phyloP scores from a whole-genome alignment of 768 basidiomycete genomes.

The Termitomyces bulborhizus region DNA sequence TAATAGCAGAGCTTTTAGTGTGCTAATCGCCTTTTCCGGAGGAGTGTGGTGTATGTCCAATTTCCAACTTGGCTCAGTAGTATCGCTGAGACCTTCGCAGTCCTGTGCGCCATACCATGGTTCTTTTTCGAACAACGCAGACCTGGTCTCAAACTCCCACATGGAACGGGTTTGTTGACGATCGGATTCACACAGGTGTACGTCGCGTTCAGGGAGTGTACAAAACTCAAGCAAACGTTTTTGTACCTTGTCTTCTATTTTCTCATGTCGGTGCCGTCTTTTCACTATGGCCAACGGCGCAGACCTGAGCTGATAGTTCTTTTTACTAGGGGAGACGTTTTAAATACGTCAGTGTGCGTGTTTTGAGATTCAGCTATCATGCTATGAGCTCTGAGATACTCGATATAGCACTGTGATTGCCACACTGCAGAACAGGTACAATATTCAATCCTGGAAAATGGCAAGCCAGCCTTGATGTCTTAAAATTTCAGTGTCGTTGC shows the following conservation, averaged over 20 bases:
- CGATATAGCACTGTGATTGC: conserved; percentile 55
- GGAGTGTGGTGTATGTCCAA: conserved; percentile 60
- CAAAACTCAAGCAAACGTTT: conserved; percentile 67
- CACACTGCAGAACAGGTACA: conserved; percentile 65
- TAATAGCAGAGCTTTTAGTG: conserved; percentile 71
- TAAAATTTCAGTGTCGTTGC: conserved; percentile 45
- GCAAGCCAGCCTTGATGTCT: neutral
- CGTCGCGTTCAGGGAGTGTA: conserved; percentile 55
- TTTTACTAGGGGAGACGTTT: conserved; percentile 58
- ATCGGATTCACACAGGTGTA: conserved; percentile 67
- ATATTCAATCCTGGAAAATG: neutral
- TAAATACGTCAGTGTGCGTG: conserved; percentile 68
- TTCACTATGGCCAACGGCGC: neutral
- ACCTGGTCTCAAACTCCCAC: conserved; percentile 56
- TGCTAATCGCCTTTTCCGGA: conserved; percentile 73
- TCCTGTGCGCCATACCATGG: conserved; percentile 68
- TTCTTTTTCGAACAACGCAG: conserved; percentile 63
- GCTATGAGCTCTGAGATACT: neutral
- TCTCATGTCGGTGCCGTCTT: conserved; percentile 46
- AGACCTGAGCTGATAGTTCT: neutral
- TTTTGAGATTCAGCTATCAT: no score
- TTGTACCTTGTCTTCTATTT: conserved; percentile 73
- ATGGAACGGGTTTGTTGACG: conserved; percentile 47
- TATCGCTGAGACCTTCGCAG: conserved; percentile 22
- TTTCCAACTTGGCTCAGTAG: neutral